A percentile compares a stretch with the other conserved stretches of the same genome.
Conservation (phyloP, 2,329 filamentous ascomycete genomes). For the Sporothrix dimorphospora region DNA sequence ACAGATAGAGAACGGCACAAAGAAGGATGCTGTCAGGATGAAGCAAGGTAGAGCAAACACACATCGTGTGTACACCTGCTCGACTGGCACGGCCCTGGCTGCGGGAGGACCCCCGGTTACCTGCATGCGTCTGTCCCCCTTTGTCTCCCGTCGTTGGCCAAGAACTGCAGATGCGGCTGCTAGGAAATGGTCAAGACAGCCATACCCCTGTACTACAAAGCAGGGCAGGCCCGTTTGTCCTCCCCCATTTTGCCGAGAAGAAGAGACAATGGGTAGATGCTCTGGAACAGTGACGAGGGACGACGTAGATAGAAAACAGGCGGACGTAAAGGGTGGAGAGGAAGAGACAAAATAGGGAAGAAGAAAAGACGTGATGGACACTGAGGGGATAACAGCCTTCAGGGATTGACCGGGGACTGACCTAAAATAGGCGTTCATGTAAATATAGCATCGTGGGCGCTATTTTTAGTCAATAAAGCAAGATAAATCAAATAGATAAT, state of each 20-base stretch:
- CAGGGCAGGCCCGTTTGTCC: background rate
- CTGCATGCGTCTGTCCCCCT: background rate
- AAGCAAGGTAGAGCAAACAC: background rate
- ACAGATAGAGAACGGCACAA: background rate
- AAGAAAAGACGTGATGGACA: background rate
- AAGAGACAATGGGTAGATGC: background rate
- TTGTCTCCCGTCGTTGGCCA: background rate
- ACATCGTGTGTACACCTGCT: background rate
- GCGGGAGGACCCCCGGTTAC: background rate
- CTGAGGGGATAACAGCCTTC: too few relatives aligned
- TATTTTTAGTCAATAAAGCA: background rate
- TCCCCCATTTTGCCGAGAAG: constrained; percentile 9
- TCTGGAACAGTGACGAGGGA: background rate
- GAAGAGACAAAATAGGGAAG: background rate
- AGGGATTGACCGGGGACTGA: background rate
- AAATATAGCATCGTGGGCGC: background rate
- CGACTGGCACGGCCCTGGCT: background rate
- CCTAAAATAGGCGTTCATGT: background rate
- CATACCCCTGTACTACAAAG: background rate
- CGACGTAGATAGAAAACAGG: background rate
- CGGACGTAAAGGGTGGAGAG: background rate
- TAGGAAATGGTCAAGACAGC: background rate
- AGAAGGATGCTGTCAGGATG: background rate
- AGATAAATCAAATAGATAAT: constrained; percentile 1
- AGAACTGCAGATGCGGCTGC: background rate